These are phyloP conservation scores for Gilbertella persicaria DNA, from an alignment of 371 early-diverging fungal genomes.

Conservation along the genomic window DNA sequence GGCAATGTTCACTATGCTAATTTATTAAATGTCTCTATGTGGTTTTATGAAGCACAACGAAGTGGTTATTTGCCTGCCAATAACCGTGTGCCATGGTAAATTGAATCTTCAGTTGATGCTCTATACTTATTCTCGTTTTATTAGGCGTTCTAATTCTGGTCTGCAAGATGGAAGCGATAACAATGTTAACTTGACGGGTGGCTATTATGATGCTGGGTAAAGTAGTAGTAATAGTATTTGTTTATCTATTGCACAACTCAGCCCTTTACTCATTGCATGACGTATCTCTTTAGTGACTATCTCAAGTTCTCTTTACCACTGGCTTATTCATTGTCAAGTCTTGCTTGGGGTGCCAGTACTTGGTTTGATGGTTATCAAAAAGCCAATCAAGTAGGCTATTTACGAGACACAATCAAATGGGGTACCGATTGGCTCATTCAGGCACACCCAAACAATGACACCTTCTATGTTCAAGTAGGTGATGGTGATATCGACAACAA, in stretches of 20 bases:
- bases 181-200: conserved; percentile 50
- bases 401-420: conserved; percentile 60
- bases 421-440: conserved; percentile 63
- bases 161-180: conserved; percentile 53
- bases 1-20: conserved; percentile 31
- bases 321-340: conserved; percentile 48
- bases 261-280: no score
- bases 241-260: background rate
- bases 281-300: conserved; percentile 49
- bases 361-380: conserved; percentile 60
- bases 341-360: conserved; percentile 61
- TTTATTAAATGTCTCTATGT: conserved; percentile 41
- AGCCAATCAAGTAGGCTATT: conserved; percentile 49
- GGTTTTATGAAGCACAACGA: conserved; percentile 63
- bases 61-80: conserved; percentile 55
- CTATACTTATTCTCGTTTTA: no score
- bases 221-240: background rate
- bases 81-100: conserved; percentile 57
- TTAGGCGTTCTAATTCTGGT: conserved; percentile 58
- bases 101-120: no score
- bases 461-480: conserved; percentile 43
- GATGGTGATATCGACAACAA: conserved; percentile 40
- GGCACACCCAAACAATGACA: conserved; percentile 26
- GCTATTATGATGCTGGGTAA: conserved; percentile 50
- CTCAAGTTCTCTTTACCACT: conserved; percentile 65